These are phyloP conservation scores for Chytriomyces sp. DNA, from an alignment of 192 early-diverging fungal genomes.

Conservation along the genomic window DNA sequence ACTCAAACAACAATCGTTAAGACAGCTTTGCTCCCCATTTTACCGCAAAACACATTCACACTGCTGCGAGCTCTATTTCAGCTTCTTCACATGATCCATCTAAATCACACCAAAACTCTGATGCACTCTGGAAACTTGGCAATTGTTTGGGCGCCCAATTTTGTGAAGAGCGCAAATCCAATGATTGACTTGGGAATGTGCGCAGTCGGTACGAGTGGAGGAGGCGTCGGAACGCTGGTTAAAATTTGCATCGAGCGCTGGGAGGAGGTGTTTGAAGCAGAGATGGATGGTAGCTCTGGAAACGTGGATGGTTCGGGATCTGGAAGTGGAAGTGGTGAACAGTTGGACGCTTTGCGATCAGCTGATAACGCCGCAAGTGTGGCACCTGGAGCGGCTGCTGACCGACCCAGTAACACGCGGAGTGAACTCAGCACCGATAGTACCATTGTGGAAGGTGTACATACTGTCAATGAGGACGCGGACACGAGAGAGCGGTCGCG, in stretches of 20 bases:
- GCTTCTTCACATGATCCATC: constrained; percentile 73
- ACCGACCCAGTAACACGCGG: background rate
- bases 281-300: constrained; percentile 11
- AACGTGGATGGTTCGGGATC: background rate
- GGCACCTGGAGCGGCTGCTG: no score
- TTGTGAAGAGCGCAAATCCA: constrained; percentile 62
- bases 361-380: no score
- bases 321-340: constrained; percentile 2
- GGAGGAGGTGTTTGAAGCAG: constrained; percentile 40
- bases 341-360: background rate
- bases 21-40: constrained; percentile 40
- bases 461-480: background rate
- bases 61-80: constrained; percentile 64
- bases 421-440: background rate
- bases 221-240: constrained; percentile 46
- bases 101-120: constrained; percentile 69
- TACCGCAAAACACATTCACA: constrained; percentile 27
- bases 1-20: constrained; percentile 33
- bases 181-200: constrained; percentile 55
- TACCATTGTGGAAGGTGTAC: background rate
- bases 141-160: constrained; percentile 86
- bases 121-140: constrained; percentile 87
- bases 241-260: constrained; percentile 47
- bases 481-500: background rate
- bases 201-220: constrained; percentile 41